These are phyloP conservation scores for Gaultheria prostrata DNA, from an alignment of 148 eudicot species.

Conservation along the genomic window DNA sequence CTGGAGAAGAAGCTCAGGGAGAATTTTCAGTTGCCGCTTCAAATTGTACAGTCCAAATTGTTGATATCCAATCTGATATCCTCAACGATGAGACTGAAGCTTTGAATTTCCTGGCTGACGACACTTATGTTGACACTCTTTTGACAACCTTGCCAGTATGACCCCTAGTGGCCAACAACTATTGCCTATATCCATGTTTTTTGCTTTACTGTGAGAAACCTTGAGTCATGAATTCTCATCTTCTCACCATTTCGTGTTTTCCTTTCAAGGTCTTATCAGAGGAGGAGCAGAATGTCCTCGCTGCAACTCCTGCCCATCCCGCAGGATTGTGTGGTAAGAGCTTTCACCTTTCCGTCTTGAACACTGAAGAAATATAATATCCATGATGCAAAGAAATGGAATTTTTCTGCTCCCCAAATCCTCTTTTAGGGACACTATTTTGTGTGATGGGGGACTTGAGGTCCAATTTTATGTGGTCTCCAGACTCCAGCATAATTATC, in stretches of 20 bases:
- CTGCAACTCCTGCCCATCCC: conserved; percentile 95
- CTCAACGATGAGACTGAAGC: conserved; percentile 60
- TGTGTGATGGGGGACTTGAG: conserved; percentile 8
- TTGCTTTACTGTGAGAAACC: background rate
- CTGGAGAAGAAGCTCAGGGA: conserved; percentile 50
- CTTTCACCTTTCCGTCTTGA: background rate
- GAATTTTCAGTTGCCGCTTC: conserved; percentile 45
- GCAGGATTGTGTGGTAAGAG: conserved; percentile 76
- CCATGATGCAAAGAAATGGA: background rate
- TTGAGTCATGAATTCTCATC: background rate
- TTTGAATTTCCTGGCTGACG: conserved; percentile 49
- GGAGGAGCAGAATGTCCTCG: conserved; percentile 72
- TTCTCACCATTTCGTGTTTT: conserved; percentile 9
- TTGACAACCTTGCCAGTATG: conserved; percentile 80
- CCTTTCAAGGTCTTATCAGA: conserved; percentile 60
- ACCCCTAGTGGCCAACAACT: conserved; percentile 6
- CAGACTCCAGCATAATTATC: background rate
- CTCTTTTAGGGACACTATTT: background rate
- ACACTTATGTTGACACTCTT: conserved; percentile 56
- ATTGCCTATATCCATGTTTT: background rate
- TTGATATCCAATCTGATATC: conserved; percentile 53
- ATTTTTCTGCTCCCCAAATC: background rate
- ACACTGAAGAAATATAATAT: conserved; percentile 4
- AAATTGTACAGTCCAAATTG: conserved; percentile 39
- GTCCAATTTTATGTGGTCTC: background rate